These are phyloP conservation scores for Achlya hypogyna DNA, from an alignment of 352 stramenopile genomes.

Conservation along the genomic window DNA sequence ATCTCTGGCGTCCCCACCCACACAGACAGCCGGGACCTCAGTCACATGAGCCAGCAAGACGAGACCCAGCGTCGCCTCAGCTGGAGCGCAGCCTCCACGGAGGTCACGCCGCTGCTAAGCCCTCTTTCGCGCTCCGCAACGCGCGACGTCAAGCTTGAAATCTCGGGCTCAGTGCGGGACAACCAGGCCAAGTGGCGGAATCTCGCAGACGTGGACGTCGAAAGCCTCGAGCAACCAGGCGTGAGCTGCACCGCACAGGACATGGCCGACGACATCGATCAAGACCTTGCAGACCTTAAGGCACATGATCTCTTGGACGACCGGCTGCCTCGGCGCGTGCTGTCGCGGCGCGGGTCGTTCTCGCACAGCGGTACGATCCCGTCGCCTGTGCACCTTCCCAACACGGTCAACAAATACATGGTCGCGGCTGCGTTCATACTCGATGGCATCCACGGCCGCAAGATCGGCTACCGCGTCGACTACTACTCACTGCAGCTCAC, in stretches of 20 bases:
- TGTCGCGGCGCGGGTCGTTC: slow-evolving; percentile 7
- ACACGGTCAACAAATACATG: slow-evolving; percentile 48
- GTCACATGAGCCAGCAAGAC: neutral
- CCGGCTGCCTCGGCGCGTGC: slow-evolving; percentile 32
- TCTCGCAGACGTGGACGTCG: slow-evolving; percentile 42
- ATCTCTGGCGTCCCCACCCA: too few relatives aligned
- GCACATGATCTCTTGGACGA: slow-evolving; percentile 27
- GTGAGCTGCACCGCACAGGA: slow-evolving; percentile 47
- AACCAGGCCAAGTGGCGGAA: slow-evolving; percentile 81
- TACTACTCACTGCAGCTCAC: slow-evolving; percentile 54
- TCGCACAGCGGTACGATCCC: neutral
- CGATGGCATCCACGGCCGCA: slow-evolving; percentile 73
- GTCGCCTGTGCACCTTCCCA: slow-evolving; percentile 12
- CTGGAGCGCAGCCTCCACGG: slow-evolving; percentile 5
- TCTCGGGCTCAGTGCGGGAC: slow-evolving; percentile 56
- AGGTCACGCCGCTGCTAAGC: neutral
- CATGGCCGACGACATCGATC: slow-evolving; percentile 72
- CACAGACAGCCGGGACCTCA: too few relatives aligned
- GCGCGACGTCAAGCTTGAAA: slow-evolving; percentile 17
- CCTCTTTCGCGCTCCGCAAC: neutral
- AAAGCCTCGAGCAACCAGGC: slow-evolving; percentile 47
- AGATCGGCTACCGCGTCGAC: slow-evolving; percentile 73
- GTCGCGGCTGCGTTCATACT: slow-evolving; percentile 73
- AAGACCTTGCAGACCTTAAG: slow-evolving; percentile 55
- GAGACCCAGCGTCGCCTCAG: neutral